phyloP scores from a whole-genome alignment of 495 filamentous ascomycete genomes.

The Tuber borchii region DNA sequence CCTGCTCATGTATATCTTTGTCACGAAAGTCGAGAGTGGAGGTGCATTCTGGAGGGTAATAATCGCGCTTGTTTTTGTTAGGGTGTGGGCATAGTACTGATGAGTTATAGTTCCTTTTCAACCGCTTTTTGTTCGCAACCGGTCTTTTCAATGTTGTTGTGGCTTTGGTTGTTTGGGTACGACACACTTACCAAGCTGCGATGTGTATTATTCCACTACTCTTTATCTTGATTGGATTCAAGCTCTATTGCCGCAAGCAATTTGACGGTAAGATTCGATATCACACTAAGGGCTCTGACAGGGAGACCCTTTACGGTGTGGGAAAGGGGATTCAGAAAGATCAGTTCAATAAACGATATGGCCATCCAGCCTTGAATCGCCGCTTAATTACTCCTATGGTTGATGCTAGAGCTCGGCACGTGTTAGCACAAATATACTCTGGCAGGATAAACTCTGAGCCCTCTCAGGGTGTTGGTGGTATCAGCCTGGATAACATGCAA shows the following conservation, averaged over 20 bases:
- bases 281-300: slow-evolving; percentile 51
- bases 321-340: slow-evolving; percentile 52
- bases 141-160: slow-evolving; percentile 74
- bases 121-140: slow-evolving; percentile 78
- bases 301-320: slow-evolving; percentile 27
- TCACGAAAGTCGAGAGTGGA: slow-evolving; percentile 92
- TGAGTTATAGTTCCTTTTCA: slow-evolving; percentile 57
- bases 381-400: slow-evolving; percentile 94
- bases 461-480: slow-evolving; percentile 51
- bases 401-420: slow-evolving; percentile 75
- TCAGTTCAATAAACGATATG: slow-evolving; percentile 72
- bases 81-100: slow-evolving; percentile 8
- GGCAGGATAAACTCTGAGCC: slow-evolving; percentile 59
- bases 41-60: slow-evolving; percentile 78
- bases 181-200: slow-evolving; percentile 25
- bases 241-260: slow-evolving; percentile 66
- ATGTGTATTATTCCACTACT: slow-evolving; percentile 62
- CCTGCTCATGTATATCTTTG: slow-evolving; percentile 82
- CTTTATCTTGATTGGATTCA: slow-evolving; percentile 76
- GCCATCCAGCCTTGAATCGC: slow-evolving; percentile 83
- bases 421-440: slow-evolving; percentile 70
- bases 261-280: slow-evolving; percentile 75
- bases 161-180: slow-evolving; percentile 61
- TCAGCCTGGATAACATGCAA: slow-evolving; percentile 75
- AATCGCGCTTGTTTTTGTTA: not conserved